A percentile compares a stretch with the other conserved stretches of the same genome.
Conservation (phyloP, 2,329 filamentous ascomycete species). For the Hortaea werneckii region DNA sequence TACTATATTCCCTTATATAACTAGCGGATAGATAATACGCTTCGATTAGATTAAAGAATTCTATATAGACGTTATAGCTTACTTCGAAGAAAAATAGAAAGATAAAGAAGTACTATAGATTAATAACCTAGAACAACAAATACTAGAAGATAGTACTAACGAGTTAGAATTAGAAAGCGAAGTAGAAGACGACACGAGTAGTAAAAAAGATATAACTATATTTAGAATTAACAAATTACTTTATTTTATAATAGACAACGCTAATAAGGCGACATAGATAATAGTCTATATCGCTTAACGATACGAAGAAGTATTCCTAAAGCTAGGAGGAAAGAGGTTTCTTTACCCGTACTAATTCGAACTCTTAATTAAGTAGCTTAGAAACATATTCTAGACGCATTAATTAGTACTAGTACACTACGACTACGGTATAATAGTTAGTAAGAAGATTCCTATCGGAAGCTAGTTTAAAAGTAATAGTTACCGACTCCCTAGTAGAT, state of each 20-base stretch:
- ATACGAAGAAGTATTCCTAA: constrained; percentile 8
- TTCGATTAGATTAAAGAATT: too few relatives aligned
- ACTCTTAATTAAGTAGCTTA: constrained; percentile 10
- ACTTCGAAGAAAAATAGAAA: too few relatives aligned
- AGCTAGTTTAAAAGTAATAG: constrained; percentile 10
- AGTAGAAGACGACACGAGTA: not conserved
- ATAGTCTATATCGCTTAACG: constrained; percentile 7
- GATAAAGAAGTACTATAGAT: not conserved
- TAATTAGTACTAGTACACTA: constrained; percentile 13
- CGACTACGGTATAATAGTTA: constrained; percentile 13
- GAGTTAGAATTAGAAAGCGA: not conserved
- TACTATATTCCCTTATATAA: too few relatives aligned
- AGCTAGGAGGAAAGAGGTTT: too few relatives aligned
- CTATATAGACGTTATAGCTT: too few relatives aligned
- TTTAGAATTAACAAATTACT: too few relatives aligned
- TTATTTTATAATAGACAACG: constrained; percentile 13
- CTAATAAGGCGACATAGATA: constrained; percentile 10
- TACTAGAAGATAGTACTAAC: not conserved
- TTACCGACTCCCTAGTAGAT: constrained; percentile 18
- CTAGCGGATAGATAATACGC: too few relatives aligned
- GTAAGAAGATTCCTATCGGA: constrained; percentile 8
- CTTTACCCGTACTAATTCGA: too few relatives aligned
- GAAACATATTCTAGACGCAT: constrained; percentile 7
- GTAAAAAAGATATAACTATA: not conserved
- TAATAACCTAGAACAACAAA: not conserved